phyloP scores from a whole-genome alignment of 2,329 filamentous ascomycete genomes.

The Alternaria metachromatica region DNA sequence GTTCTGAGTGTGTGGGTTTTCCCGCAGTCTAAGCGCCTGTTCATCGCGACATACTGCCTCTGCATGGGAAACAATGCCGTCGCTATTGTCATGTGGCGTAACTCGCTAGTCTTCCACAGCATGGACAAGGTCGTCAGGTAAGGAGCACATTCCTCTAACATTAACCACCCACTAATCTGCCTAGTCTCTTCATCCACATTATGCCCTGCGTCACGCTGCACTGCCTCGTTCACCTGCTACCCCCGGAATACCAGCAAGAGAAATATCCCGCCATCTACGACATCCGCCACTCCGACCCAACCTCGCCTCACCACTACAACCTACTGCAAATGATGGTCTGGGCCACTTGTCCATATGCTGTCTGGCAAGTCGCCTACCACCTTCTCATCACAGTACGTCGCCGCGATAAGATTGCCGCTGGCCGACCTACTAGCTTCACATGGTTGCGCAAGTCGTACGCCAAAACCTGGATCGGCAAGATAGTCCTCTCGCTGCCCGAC shows the following conservation, averaged over 20 bases:
- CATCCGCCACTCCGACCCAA: constrained; percentile 72
- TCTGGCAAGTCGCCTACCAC: constrained; percentile 95
- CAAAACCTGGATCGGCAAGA: constrained; percentile 84
- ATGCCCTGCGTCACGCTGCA: constrained; percentile 97
- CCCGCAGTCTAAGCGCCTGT: constrained; percentile 85
- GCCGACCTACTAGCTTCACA: constrained; percentile 94
- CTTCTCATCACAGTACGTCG: constrained; percentile 93
- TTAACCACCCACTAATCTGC: constrained; percentile 12
- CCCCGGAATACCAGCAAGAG: constrained; percentile 67
- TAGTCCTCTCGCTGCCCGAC: constrained; percentile 80
- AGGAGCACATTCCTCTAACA: constrained; percentile 21
- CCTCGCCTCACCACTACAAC: constrained; percentile 80
- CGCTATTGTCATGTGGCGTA: constrained; percentile 98
- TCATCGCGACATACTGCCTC: constrained; percentile 90
- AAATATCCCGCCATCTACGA: constrained; percentile 86
- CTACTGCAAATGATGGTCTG: constrained; percentile 87
- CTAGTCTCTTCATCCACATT: constrained; percentile 94
- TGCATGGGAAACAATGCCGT: constrained; percentile 97
- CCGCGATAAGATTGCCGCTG: constrained; percentile 94
- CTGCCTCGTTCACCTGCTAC: constrained; percentile 84
- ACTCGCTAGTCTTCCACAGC: constrained; percentile 97
- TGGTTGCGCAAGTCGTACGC: constrained; percentile 94
- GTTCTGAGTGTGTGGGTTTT: constrained; percentile 89
- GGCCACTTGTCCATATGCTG: constrained; percentile 88
- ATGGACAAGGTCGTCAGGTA: constrained; percentile 95